Conservation (phyloP, 805 yeast species). For the Cyberlindnera lachancei region DNA sequence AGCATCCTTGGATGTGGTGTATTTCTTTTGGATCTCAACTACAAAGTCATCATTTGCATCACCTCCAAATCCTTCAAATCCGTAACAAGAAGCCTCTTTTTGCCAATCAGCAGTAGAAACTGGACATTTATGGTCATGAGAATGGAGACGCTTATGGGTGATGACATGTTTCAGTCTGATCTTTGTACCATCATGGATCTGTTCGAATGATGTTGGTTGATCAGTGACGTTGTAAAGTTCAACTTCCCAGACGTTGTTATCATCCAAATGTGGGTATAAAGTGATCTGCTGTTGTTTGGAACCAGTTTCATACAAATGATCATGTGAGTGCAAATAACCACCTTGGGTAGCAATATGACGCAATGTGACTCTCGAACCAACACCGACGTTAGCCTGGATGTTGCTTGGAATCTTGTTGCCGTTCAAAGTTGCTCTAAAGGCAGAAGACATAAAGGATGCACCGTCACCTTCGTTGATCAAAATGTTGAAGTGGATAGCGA, state of each 20-base stretch:
- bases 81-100: constrained; percentile 73
- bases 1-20: constrained; percentile 44
- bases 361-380: constrained; percentile 57
- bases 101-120: constrained; percentile 75
- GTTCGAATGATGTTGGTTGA: constrained; percentile 51
- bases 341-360: constrained; percentile 68
- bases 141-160: constrained; percentile 64
- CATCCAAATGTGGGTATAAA: constrained; percentile 70
- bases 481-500: constrained; percentile 54
- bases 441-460: constrained; percentile 61
- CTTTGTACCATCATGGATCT: constrained; percentile 60
- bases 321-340: constrained; percentile 81
- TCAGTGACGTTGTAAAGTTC: constrained; percentile 58
- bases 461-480: constrained; percentile 64
- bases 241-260: constrained; percentile 64
- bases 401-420: constrained; percentile 55
- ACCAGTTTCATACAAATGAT: constrained; percentile 63
- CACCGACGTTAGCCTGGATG: constrained; percentile 62
- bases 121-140: constrained; percentile 78
- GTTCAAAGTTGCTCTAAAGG: constrained; percentile 56
- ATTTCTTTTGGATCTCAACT: constrained; percentile 58
- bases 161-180: constrained; percentile 55
- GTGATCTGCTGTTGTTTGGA: constrained; percentile 82
- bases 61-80: constrained; percentile 69
- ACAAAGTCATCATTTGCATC: constrained; percentile 81